Evolutionary conservation across 2,329 filamentous ascomycete genomes (phyloP).

Genomic region (Davidsoniella australis): DNA sequence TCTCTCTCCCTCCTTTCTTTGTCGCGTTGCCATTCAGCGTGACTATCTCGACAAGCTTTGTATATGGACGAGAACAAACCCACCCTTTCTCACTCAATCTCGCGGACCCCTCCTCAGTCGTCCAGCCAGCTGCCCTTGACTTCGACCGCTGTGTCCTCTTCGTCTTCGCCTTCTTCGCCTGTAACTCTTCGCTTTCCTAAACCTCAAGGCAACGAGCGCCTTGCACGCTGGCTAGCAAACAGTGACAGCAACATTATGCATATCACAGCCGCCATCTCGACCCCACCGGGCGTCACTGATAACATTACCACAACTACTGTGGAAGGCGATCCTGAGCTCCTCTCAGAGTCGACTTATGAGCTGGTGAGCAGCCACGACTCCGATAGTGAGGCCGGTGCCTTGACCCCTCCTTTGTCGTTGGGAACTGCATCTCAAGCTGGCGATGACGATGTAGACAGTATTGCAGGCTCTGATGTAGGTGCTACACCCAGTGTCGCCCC

Average conservation of each 20-base stretch:
- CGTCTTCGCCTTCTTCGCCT: conserved; percentile 21
- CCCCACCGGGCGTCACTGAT: not conserved
- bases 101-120: not conserved
- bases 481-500: not conserved
- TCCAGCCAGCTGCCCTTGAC: conserved; percentile 5
- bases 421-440: conserved; percentile 29
- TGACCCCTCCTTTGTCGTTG: conserved; percentile 19
- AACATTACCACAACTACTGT: conserved; percentile 15
- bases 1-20: not conserved
- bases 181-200: conserved; percentile 38
- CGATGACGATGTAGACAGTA: conserved; percentile 25
- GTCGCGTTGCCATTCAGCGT: not conserved
- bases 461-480: conserved; percentile 22
- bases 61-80: not conserved
- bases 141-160: not conserved
- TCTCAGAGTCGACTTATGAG: conserved; percentile 38
- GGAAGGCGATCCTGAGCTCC: conserved; percentile 26
- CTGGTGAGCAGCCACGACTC: conserved; percentile 36
- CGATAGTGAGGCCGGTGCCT: conserved; percentile 32
- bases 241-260: conserved; percentile 41
- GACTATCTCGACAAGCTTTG: too few species aligned
- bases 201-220: conserved; percentile 35
- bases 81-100: not conserved
- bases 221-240: conserved; percentile 42
- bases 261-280: not conserved